These are phyloP conservation scores for Coemansia sp. DNA, from an alignment of 192 early-diverging fungal species.

Conservation along the genomic window DNA sequence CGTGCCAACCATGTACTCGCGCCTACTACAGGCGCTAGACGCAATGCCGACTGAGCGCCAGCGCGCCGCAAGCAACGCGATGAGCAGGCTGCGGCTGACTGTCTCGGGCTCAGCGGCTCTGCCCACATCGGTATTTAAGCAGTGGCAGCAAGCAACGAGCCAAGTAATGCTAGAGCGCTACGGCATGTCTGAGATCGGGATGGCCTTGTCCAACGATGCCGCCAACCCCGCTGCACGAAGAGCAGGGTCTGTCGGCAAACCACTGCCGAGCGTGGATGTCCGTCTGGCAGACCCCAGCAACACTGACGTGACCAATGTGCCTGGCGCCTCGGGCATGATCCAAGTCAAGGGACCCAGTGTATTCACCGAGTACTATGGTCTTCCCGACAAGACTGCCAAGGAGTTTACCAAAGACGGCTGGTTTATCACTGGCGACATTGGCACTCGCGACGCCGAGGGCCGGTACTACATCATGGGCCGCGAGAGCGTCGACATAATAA, in stretches of 20 bases:
- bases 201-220: slow-evolving; percentile 74
- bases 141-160: slow-evolving; percentile 74
- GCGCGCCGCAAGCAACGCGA: slow-evolving; percentile 49
- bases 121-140: slow-evolving; percentile 66
- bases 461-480: slow-evolving; percentile 79
- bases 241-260: slow-evolving; percentile 72
- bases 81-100: slow-evolving; percentile 73
- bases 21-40: slow-evolving; percentile 64
- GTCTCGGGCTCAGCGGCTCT: slow-evolving; percentile 79
- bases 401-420: slow-evolving; percentile 75
- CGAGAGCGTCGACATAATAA: slow-evolving; percentile 83
- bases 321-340: slow-evolving; percentile 68
- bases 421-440: slow-evolving; percentile 86
- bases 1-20: slow-evolving; percentile 87
- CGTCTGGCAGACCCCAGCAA: slow-evolving; percentile 58
- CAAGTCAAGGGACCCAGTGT: slow-evolving; percentile 74
- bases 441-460: slow-evolving; percentile 58
- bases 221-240: slow-evolving; percentile 23
- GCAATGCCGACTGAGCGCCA: slow-evolving; percentile 48
- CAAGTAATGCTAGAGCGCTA: slow-evolving; percentile 83
- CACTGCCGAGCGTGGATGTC: slow-evolving; percentile 70
- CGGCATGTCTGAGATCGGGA: slow-evolving; percentile 91
- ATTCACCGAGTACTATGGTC: slow-evolving; percentile 78
- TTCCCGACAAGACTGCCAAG: slow-evolving; percentile 69
- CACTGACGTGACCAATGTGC: slow-evolving; percentile 55